Evolutionary conservation across 768 basidiomycete genomes (phyloP).

Genomic region (Lactarius deliciosus): DNA sequence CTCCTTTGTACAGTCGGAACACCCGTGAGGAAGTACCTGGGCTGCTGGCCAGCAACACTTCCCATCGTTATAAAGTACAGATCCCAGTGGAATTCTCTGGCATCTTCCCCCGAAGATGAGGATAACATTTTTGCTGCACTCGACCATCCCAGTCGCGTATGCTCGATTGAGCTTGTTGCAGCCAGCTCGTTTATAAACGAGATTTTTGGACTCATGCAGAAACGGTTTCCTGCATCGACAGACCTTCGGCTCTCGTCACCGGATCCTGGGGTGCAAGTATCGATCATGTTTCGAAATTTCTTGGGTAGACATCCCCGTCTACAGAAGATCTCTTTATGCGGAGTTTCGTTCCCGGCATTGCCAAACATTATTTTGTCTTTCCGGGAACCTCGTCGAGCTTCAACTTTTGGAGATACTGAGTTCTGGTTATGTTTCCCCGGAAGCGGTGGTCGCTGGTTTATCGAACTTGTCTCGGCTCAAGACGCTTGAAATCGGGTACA

Average conservation of each 20-base stretch:
- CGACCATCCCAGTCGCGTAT: background rate
- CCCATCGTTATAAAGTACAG: background rate
- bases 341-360: background rate
- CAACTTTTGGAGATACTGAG: background rate
- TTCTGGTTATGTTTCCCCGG: background rate
- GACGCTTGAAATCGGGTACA: background rate
- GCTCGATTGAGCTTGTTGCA: background rate
- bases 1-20: background rate
- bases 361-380: background rate
- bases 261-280: too few species aligned
- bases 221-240: background rate
- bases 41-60: background rate
- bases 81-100: background rate
- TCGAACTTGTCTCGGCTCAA: background rate
- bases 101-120: too few species aligned
- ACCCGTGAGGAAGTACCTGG: background rate
- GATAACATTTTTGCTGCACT: conserved; percentile 4
- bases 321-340: background rate
- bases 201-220: background rate
- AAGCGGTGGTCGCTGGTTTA: background rate
- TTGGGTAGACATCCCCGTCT: background rate
- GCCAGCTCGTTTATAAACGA: background rate
- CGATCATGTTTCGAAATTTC: background rate
- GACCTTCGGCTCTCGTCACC: background rate
- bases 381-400: background rate